These are phyloP conservation scores for Zygotorulaspora florentina DNA, from an alignment of 805 yeast genomes.

Conservation along the genomic window DNA sequence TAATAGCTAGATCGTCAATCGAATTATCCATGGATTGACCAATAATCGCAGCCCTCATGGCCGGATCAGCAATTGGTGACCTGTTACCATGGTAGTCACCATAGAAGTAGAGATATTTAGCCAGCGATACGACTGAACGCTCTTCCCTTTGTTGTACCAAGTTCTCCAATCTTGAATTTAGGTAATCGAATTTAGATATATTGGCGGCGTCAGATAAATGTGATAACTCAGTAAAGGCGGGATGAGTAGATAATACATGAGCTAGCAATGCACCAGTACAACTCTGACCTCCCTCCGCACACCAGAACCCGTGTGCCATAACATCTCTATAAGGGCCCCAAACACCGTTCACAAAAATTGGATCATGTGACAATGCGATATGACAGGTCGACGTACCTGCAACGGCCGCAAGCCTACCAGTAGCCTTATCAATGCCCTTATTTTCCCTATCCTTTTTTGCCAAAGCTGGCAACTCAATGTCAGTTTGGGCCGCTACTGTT, in stretches of 20 bases:
- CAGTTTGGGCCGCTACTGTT: conserved; percentile 88
- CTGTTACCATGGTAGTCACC: conserved; percentile 97
- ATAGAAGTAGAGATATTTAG: conserved; percentile 82
- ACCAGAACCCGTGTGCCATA: conserved; percentile 84
- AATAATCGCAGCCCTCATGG: conserved; percentile 86
- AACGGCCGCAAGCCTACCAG: conserved; percentile 91
- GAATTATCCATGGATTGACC: conserved; percentile 92
- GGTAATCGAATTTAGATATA: conserved; percentile 73
- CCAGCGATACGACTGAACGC: conserved; percentile 74
- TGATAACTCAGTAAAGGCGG: conserved; percentile 73
- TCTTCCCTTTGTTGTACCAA: conserved; percentile 52
- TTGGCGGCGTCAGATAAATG: conserved; percentile 63
- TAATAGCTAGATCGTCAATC: conserved; percentile 76
- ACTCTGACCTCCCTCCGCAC: conserved; percentile 99
- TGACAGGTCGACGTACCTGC: conserved; percentile 99
- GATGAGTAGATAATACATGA: conserved; percentile 82
- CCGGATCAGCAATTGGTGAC: conserved; percentile 94
- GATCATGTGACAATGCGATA: conserved; percentile 76
- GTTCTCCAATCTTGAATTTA: conserved; percentile 70
- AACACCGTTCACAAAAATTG: conserved; percentile 90
- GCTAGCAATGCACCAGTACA: conserved; percentile 94
- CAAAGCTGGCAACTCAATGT: conserved; percentile 46
- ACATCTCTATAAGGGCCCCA: conserved; percentile 99
- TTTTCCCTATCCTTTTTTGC: conserved; percentile 46
- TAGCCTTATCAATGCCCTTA: conserved; percentile 52